These are phyloP conservation scores for Fraxinus xanthoxyloides DNA, from an alignment of 305 asterid genomes.

Conservation along the genomic window DNA sequence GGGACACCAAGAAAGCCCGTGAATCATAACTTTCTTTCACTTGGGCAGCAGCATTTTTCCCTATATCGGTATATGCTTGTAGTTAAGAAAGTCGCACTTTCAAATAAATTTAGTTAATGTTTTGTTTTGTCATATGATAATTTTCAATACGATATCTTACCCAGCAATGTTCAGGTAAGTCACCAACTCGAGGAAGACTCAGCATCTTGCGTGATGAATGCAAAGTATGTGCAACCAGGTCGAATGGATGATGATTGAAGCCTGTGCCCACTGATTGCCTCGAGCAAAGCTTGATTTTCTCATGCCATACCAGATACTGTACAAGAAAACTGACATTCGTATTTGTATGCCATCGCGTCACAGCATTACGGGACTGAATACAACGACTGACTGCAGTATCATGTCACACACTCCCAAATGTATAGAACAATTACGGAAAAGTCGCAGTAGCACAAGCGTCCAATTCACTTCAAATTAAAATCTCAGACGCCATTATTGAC, in stretches of 20 bases:
- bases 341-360: not conserved
- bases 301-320: not conserved
- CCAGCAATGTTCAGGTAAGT: not conserved
- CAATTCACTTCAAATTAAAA: not conserved
- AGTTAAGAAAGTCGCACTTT: not conserved
- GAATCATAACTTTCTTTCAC: not conserved
- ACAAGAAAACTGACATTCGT: not conserved
- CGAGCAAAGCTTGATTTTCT: not conserved
- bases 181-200: not conserved
- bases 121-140: too few relatives aligned
- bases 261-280: not conserved
- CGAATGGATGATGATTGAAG: not conserved
- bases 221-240: not conserved
- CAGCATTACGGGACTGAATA: not conserved
- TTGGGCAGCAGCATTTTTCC: not conserved
- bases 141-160: not conserved
- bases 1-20: not conserved
- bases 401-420: not conserved
- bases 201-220: not conserved
- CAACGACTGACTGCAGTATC: not conserved
- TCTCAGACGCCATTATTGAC: not conserved
- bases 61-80: not conserved
- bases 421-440: not conserved
- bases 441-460: too few relatives aligned
- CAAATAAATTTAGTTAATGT: too few relatives aligned